These are phyloP conservation scores for Papilionanthe hybrid DNA, from an alignment of 116 monocot genomes.

Conservation along the genomic window DNA sequence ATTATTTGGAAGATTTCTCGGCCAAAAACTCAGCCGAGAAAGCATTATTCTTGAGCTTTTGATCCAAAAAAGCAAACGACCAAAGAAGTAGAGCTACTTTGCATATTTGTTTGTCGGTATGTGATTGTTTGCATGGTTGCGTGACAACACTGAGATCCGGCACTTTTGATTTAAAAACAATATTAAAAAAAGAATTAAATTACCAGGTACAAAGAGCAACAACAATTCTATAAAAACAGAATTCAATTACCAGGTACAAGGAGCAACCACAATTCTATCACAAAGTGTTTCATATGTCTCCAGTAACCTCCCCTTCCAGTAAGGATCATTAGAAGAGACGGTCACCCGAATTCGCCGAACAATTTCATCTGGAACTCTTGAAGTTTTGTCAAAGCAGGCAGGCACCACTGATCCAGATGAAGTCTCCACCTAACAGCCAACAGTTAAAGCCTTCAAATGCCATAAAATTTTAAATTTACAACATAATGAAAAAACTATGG, in stretches of 20 bases:
- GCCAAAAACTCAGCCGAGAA: no score
- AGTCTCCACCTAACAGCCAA: slow-evolving; percentile 57
- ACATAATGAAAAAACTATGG: no score
- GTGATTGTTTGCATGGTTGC: no score
- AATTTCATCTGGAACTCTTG: slow-evolving; percentile 89
- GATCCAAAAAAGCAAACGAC: no score
- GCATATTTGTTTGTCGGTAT: no score
- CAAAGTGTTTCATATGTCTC: slow-evolving; percentile 76
- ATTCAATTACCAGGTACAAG: slow-evolving; percentile 60
- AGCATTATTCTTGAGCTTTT: no score
- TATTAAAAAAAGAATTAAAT: neutral
- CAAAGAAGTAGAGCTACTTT: no score
- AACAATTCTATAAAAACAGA: slow-evolving; percentile 56
- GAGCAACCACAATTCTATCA: slow-evolving; percentile 66
- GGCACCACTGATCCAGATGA: slow-evolving; percentile 55
- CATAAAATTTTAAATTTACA: no score
- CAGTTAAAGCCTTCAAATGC: neutral
- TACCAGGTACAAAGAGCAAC: slow-evolving; percentile 83
- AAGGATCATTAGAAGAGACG: slow-evolving; percentile 56
- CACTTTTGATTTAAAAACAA: no score
- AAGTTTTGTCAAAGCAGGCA: slow-evolving; percentile 59
- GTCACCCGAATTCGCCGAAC: slow-evolving; percentile 73
- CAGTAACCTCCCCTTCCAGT: slow-evolving; percentile 55
- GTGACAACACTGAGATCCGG: no score
- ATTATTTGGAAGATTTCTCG: no score